These are phyloP conservation scores for Debaryomyces subglobosus DNA, from an alignment of 1,139 yeast genomes.

Conservation along the genomic window DNA sequence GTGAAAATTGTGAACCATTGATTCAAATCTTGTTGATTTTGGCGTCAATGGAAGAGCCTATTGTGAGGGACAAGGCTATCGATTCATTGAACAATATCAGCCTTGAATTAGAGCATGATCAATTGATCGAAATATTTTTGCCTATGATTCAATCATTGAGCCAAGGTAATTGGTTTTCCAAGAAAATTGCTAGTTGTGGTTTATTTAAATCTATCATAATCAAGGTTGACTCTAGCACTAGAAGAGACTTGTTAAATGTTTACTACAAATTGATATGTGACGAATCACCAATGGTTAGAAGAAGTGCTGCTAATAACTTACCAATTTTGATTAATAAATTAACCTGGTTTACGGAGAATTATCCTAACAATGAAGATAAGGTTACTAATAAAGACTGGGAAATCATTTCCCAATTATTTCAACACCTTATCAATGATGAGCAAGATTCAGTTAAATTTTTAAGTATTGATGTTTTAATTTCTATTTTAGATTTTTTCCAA, in stretches of 20 bases:
- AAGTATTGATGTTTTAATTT: conserved; percentile 82
- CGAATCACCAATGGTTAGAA: conserved; percentile 97
- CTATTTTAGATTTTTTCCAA: conserved; percentile 68
- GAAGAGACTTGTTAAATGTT: conserved; percentile 65
- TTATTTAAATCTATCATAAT: conserved; percentile 73
- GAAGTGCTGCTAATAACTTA: conserved; percentile 87
- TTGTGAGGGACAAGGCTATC: conserved; percentile 93
- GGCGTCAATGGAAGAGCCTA: conserved; percentile 96
- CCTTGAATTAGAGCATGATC: conserved; percentile 63
- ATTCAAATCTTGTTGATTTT: conserved; percentile 86
- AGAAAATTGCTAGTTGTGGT: conserved; percentile 91
- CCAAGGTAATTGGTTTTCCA: conserved; percentile 93
- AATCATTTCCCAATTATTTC: conserved; percentile 78
- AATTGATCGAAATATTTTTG: conserved; percentile 67
- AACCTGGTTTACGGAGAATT: conserved; percentile 40
- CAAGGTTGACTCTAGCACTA: conserved; percentile 55
- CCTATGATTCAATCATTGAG: conserved; percentile 79
- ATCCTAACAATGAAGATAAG: conserved; percentile 23
- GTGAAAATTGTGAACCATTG: conserved; percentile 71
- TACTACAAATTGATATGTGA: conserved; percentile 78
- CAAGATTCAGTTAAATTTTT: conserved; percentile 96
- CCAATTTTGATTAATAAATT: conserved; percentile 69
- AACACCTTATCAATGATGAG: conserved; percentile 75
- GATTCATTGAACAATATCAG: conserved; percentile 78
- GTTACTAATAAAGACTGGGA: conserved; percentile 65